Evolutionary conservation across 2,329 filamentous ascomycete species (phyloP).

Genomic region (Hortaea sp.): DNA sequence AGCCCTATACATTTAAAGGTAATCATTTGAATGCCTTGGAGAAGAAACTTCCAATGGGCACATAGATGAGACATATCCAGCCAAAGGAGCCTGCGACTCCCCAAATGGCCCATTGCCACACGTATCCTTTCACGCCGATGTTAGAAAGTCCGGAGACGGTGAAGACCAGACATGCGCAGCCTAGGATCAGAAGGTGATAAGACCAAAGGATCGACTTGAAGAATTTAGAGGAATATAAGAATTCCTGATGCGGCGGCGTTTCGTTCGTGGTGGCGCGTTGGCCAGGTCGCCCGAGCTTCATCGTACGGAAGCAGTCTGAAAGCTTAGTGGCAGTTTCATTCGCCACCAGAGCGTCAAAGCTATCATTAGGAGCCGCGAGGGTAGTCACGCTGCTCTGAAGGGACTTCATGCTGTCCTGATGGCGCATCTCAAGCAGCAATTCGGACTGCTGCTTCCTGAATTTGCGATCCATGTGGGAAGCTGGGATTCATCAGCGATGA

Average conservation of each 20-base stretch:
- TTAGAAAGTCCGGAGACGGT: not conserved
- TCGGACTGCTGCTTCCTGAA: not conserved
- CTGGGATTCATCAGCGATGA: not conserved
- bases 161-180: not conserved
- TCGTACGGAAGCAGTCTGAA: not conserved
- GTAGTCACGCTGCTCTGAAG: not conserved
- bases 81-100: not conserved
- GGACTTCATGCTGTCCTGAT: not conserved
- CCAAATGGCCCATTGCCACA: not conserved
- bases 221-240: not conserved
- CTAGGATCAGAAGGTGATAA: not conserved
- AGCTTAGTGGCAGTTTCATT: not conserved
- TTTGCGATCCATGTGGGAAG: not conserved
- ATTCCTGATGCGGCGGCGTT: not conserved
- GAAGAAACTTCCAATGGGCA: not conserved
- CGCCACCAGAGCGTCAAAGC: too few species aligned
- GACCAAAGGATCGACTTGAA: not conserved
- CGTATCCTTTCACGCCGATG: not conserved
- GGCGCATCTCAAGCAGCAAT: not conserved
- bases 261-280: not conserved
- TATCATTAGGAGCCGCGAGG: too few species aligned
- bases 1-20: too few species aligned
- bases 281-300: not conserved
- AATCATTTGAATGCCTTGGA: not conserved
- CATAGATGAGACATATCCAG: not conserved